Evolutionary conservation across 1,284 basidiomycete species (phyloP).

Genomic region (Ustilago esculenta): DNA sequence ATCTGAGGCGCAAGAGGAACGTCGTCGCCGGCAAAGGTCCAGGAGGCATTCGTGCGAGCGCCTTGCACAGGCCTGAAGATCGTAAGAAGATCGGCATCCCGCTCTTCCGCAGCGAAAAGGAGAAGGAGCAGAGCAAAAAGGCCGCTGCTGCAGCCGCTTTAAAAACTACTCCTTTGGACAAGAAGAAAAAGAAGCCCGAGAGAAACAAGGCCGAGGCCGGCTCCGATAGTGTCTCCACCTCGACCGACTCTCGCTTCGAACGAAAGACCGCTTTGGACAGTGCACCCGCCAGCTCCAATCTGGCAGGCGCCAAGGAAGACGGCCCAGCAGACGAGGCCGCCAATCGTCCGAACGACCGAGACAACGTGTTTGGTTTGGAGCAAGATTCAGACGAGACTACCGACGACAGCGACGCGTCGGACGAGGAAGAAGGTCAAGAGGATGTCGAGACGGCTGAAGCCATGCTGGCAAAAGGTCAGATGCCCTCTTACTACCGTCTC

Average conservation of each 20-base stretch:
- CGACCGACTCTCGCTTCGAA: conserved; percentile 19
- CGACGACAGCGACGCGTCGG: conserved; percentile 33
- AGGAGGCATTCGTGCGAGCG: conserved; percentile 42
- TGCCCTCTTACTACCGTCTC: conserved; percentile 85
- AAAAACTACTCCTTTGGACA: conserved; percentile 18
- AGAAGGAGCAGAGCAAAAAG: conserved; percentile 63
- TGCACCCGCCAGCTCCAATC: conserved; percentile 7
- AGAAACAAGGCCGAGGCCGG: conserved; percentile 26
- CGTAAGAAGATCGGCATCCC: conserved; percentile 68
- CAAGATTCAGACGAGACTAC: conserved; percentile 12
- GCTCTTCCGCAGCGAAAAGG: conserved; percentile 85
- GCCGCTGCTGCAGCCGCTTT: conserved; percentile 56
- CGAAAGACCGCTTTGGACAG: conserved; percentile 5
- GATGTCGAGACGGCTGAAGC: conserved; percentile 41
- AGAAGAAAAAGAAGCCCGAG: conserved; percentile 46
- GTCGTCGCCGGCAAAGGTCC: conserved; percentile 71
- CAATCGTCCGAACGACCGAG: neutral
- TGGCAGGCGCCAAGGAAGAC: conserved; percentile 5
- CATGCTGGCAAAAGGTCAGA: conserved; percentile 57
- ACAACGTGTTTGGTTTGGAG: neutral
- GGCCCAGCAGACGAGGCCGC: conserved; percentile 5
- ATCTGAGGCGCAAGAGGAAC: conserved; percentile 83
- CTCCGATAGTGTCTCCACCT: conserved; percentile 17
- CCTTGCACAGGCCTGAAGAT: conserved; percentile 52
- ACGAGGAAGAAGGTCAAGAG: conserved; percentile 47